A percentile compares a stretch with the other conserved stretches of the same genome.
These are phyloP conservation scores for Sphaerobolus stellatus DNA, from an alignment of 1,284 basidiomycete genomes.

Conservation along the genomic window DNA sequence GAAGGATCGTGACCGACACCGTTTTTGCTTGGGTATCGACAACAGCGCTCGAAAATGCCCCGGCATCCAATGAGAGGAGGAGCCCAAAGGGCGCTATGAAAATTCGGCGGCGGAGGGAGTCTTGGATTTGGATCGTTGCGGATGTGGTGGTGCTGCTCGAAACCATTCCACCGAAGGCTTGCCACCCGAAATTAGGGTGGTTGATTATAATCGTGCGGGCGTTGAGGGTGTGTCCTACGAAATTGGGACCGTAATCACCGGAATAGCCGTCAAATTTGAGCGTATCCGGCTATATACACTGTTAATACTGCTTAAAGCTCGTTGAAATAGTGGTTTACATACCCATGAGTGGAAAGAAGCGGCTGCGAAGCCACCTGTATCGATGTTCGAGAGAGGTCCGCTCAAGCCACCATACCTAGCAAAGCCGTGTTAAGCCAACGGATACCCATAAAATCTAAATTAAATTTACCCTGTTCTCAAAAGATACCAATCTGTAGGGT, in stretches of 20 bases:
- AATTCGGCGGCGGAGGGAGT: conserved; percentile 50
- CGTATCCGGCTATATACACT: conserved; percentile 37
- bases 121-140: conserved; percentile 42
- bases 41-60: conserved; percentile 49
- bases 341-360: conserved; percentile 60
- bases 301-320: neutral
- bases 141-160: conserved; percentile 39
- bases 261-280: conserved; percentile 60
- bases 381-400: conserved; percentile 55
- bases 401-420: conserved; percentile 53
- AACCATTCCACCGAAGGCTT: conserved; percentile 55
- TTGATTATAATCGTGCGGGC: conserved; percentile 53
- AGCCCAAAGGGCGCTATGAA: conserved; percentile 52
- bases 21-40: conserved; percentile 40
- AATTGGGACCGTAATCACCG: conserved; percentile 61
- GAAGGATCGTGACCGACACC: conserved; percentile 43
- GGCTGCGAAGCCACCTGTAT: conserved; percentile 53
- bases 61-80: conserved; percentile 51
- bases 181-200: conserved; percentile 61
- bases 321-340: neutral
- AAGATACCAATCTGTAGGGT: conserved; percentile 51
- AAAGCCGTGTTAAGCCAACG: neutral
- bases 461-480: conserved; percentile 33
- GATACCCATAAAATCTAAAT: neutral
- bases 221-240: conserved; percentile 55